phyloP scores from a whole-genome alignment of 202 grass and related monocot species.

The Setaria viridis region DNA sequence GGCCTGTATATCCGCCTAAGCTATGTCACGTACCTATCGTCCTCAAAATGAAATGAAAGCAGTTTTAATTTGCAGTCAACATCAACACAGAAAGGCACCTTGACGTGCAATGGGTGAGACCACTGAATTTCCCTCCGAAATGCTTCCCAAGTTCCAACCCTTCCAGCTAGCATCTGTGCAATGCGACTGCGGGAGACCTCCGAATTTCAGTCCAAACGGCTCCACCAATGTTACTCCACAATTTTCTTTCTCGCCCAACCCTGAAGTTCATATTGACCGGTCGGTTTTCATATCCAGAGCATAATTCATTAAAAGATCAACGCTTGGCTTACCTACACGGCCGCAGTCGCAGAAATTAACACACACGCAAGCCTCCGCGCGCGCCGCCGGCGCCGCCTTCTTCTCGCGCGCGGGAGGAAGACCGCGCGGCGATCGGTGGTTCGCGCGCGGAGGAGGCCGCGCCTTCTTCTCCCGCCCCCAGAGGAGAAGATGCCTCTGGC shows the following conservation, averaged over 20 bases:
- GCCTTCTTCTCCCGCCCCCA: no score
- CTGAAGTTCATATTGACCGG: neutral
- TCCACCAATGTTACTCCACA: no score
- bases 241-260: no score
- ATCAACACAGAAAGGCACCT: neutral
- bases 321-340: neutral
- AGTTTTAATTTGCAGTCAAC: neutral
- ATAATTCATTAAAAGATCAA: neutral
- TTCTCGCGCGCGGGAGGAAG: neutral
- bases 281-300: neutral
- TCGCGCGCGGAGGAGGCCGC: no score
- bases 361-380: neutral
- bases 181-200: neutral
- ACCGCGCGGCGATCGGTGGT: no score
- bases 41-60: neutral
- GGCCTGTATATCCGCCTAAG: neutral
- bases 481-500: no score
- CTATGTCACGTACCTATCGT: neutral
- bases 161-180: neutral
- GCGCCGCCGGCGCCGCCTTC: neutral
- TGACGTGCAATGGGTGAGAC: neutral
- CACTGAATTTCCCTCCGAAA: neutral
- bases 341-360: neutral
- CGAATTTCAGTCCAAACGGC: neutral
- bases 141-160: no score